These are phyloP conservation scores for Pseudozyma pruni DNA, from an alignment of 1,284 basidiomycete species.

Conservation along the genomic window DNA sequence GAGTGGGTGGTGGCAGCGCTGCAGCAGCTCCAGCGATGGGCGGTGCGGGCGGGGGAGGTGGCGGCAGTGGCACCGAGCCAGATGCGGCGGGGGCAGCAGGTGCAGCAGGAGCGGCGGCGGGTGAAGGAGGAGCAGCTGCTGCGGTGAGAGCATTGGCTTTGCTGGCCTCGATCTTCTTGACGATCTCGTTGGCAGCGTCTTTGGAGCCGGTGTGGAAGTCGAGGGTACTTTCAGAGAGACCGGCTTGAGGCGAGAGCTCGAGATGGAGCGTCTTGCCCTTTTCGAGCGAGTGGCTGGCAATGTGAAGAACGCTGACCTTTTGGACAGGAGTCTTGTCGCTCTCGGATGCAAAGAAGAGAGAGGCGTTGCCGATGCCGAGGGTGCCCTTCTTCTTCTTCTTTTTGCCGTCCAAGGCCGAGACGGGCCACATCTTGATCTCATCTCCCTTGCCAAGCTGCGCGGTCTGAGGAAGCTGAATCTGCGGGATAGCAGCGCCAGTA, in stretches of 20 bases:
- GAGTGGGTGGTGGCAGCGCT: conserved; percentile 48
- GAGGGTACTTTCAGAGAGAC: conserved; percentile 42
- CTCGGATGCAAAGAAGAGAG: conserved; percentile 66
- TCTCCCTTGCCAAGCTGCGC: conserved; percentile 55
- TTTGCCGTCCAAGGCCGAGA: conserved; percentile 61
- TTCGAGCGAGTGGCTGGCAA: conserved; percentile 53
- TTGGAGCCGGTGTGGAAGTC: conserved; percentile 61
- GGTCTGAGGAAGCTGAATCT: conserved; percentile 44
- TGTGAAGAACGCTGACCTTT: conserved; percentile 59
- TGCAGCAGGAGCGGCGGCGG: conserved; percentile 14
- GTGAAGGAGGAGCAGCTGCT: conserved; percentile 11
- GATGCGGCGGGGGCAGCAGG: conserved; percentile 20
- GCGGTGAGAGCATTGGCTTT: conserved; percentile 48
- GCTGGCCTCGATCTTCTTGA: conserved; percentile 58
- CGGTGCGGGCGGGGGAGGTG: conserved; percentile 38
- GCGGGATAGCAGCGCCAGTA: conserved; percentile 40
- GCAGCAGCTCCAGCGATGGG: conserved; percentile 29
- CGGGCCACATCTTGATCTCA: conserved; percentile 67
- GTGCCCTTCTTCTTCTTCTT: conserved; percentile 67
- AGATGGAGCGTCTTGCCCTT: conserved; percentile 65
- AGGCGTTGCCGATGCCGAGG: conserved; percentile 64
- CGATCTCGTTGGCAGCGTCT: conserved; percentile 60
- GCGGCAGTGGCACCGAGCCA: conserved; percentile 27
- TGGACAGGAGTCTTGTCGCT: conserved; percentile 66
- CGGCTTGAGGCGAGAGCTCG: conserved; percentile 50